phyloP scores from a whole-genome alignment of 2,329 filamentous ascomycete species.

The Fusarium sp. region DNA sequence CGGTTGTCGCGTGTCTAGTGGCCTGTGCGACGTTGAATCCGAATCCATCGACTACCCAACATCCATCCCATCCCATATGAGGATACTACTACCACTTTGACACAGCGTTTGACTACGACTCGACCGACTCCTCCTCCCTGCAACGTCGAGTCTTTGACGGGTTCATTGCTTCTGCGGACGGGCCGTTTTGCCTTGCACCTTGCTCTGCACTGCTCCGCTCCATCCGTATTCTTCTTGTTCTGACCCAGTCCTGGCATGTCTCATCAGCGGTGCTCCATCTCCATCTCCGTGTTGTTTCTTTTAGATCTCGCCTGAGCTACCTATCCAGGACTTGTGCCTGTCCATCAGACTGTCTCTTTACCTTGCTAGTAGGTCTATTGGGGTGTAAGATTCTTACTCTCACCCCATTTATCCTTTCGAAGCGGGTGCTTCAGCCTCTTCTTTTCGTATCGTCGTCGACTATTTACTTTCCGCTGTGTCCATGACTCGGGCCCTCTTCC shows the following conservation, averaged over 20 bases:
- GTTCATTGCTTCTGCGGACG: conserved; percentile 2
- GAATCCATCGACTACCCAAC: conserved; percentile 14
- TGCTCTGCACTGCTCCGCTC: conserved; percentile 25
- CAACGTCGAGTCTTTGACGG: conserved; percentile 31
- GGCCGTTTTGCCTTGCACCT: conserved; percentile 2
- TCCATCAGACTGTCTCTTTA: conserved; percentile 43
- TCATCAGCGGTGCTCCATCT: conserved; percentile 38
- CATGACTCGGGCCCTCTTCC: conserved; percentile 34
- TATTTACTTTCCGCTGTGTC: conserved; percentile 49
- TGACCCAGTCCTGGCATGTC: conserved; percentile 38
- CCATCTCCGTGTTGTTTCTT: conserved; percentile 36
- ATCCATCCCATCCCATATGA: conserved; percentile 23
- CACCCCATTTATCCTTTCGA: conserved; percentile 36
- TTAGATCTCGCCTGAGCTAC: conserved; percentile 39
- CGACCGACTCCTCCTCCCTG: conserved; percentile 33
- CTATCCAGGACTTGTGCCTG: conserved; percentile 35
- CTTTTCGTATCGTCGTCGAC: conserved; percentile 27
- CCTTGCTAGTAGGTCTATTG: conserved; percentile 36
- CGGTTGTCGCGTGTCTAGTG: conserved; percentile 41
- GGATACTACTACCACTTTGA: conserved; percentile 23
- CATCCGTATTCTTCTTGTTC: conserved; percentile 15
- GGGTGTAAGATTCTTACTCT: conserved; percentile 47
- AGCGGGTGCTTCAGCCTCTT: conserved; percentile 27
- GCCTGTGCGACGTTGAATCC: conserved; percentile 47
- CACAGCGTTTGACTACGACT: conserved; percentile 25